A percentile compares a stretch with the other conserved stretches of the same genome.
phyloP scores from a whole-genome alignment of 768 basidiomycete species.

The Tulasnella calospora region DNA sequence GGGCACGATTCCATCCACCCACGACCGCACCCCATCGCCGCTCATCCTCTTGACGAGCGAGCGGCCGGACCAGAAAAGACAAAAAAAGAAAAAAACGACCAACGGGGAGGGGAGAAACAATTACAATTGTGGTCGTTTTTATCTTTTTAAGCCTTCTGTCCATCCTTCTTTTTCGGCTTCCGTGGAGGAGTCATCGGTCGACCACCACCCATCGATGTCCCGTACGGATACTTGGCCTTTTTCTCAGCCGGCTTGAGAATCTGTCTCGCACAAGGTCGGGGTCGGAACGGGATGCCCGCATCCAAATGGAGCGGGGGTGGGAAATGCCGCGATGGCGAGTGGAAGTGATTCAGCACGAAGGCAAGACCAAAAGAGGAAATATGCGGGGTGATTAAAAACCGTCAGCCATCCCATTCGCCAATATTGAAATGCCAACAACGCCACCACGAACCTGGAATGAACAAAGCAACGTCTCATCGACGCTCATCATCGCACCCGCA shows the following conservation, averaged over 20 bases:
- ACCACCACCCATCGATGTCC: constrained; percentile 49
- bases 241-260: constrained; percentile 99
- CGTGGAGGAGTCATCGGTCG: constrained; percentile 92
- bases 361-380: background rate
- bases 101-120: background rate
- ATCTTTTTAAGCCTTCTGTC: constrained; percentile 41
- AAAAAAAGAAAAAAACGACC: background rate
- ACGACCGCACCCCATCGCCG: background rate
- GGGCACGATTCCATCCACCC: background rate
- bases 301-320: too few relatives aligned
- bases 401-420: constrained; percentile 28
- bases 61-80: background rate
- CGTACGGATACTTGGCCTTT: constrained; percentile 89
- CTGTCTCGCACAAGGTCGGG: constrained; percentile 40
- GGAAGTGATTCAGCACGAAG: background rate
- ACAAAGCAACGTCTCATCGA: constrained; percentile 93
- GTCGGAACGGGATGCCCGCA: too few relatives aligned
- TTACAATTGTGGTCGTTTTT: background rate
- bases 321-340: too few relatives aligned
- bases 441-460: constrained; percentile 82
- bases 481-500: constrained; percentile 99
- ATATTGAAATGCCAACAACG: background rate
- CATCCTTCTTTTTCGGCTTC: constrained; percentile 96
- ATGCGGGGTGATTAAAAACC: background rate
- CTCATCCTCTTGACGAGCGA: background rate